phyloP scores from a whole-genome alignment of 1,284 basidiomycete species.

The Laetiporus sulphureus region DNA sequence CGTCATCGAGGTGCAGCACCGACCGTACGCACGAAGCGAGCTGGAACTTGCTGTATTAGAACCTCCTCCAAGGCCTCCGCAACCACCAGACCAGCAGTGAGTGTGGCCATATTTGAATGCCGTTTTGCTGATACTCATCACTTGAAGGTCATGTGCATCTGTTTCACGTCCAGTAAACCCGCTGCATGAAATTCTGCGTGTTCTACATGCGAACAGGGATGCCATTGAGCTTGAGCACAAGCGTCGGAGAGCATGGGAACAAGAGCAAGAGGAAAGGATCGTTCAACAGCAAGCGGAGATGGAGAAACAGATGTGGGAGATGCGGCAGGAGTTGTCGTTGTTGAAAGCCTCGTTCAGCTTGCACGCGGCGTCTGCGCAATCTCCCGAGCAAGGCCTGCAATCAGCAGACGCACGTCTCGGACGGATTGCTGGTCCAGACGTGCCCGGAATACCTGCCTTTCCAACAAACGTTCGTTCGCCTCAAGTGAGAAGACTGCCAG shows the following conservation, averaged over 20 bases:
- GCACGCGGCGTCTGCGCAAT: too few relatives aligned
- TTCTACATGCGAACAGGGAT: constrained; percentile 45
- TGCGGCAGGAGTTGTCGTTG: constrained; percentile 50
- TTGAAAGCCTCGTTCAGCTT: constrained; percentile 38
- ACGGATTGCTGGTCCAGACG: too few relatives aligned
- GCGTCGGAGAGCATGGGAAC: constrained; percentile 58
- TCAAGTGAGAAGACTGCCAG: too few relatives aligned
- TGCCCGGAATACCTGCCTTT: too few relatives aligned
- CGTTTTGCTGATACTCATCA: too few relatives aligned
- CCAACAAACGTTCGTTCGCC: too few relatives aligned
- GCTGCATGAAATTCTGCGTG: constrained; percentile 51
- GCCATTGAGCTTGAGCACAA: constrained; percentile 52
- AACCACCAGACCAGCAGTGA: constrained; percentile 9
- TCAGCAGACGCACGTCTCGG: too few relatives aligned
- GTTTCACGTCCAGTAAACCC: constrained; percentile 25
- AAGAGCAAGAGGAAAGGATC: constrained; percentile 56
- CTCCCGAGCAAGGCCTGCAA: too few relatives aligned
- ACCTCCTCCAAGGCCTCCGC: constrained; percentile 31
- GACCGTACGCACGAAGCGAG: constrained; percentile 50
- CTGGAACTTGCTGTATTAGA: constrained; percentile 51
- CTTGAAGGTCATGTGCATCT: not conserved
- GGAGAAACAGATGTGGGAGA: constrained; percentile 48
- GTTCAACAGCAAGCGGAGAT: constrained; percentile 48
- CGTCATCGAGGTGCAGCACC: constrained; percentile 20
- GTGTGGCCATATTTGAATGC: too few relatives aligned